Base-by-base conservation (phyloP, 305 asterid species). In the Fraxinus sp. region DNA sequence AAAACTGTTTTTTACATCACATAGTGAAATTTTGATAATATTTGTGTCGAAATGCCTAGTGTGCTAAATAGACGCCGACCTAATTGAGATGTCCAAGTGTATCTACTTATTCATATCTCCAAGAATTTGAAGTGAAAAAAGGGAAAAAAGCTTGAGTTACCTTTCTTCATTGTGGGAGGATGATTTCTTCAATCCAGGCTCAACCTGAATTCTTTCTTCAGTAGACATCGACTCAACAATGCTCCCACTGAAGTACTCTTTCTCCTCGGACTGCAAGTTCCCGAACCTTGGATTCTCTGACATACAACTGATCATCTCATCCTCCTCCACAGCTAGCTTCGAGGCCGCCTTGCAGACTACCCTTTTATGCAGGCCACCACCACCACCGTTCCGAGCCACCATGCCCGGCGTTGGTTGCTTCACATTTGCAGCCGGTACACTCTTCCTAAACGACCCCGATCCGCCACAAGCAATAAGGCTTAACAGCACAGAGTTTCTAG, bases 381-480 rank as follows among this genome's bases (percentile, higher is more conserved):
- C 82, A 33, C 78, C 78, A 55, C 94, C 89, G 89, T 87, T 91
- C 88, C 98, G 89, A 0, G 86, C 87, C 49, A 9, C 87, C 41
- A 78, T 74, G 26, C 74, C 64, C 0, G 28, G 70, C 20, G 86
- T 72, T 3, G 76, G 76, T 30, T 79, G 77, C 52, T 64, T 78
- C 83, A 55, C 80, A 10, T 16, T 32, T n/a, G 77, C 79, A 13
- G 88, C 83, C 14, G 90, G 79, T 44, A 49, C 79, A 2, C 82
- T 44, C 83, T 93, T 95, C 78, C 91, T 85, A 78, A 91, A 95
- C 14, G 97, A 87, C 57, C 84, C 80, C 0, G 95, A 89, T 7
- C 98, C 95, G 0, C 98, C 98, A 70, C 98, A 95, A 0, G 97
- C 91, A n/a, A 95, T 91, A 82, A 95, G 91, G 80, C 90, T 94